phyloP scores from a whole-genome alignment of 2,329 filamentous ascomycete species.

The Teratosphaeria destructans region DNA sequence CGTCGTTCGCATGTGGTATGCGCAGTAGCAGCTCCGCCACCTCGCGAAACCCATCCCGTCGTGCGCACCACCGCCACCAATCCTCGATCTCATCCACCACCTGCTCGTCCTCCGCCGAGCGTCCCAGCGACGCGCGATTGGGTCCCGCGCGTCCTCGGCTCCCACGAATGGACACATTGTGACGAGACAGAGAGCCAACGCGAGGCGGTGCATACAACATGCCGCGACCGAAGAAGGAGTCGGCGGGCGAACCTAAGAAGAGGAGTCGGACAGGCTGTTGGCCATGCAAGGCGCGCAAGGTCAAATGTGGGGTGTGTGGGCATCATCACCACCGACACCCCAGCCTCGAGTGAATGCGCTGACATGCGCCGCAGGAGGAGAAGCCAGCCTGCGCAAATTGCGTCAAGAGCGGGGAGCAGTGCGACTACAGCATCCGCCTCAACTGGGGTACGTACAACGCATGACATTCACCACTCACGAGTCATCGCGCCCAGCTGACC shows the following conservation, averaged over 20 bases:
- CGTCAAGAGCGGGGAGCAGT: slow-evolving; percentile 54
- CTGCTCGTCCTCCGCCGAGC: no score
- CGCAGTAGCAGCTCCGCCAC: not conserved
- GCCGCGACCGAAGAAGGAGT: slow-evolving; percentile 57
- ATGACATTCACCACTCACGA: not conserved
- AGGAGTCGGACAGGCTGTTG: slow-evolving; percentile 60
- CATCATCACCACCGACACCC: not conserved
- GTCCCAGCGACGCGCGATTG: no score
- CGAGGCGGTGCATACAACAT: slow-evolving; percentile 28
- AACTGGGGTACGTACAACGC: slow-evolving; percentile 53
- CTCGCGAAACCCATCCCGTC: not conserved
- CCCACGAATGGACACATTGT: not conserved
- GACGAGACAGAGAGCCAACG: not conserved
- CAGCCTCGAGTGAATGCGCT: not conserved
- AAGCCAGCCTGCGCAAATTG: slow-evolving; percentile 65
- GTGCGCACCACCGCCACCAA: not conserved
- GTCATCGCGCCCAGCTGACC: not conserved
- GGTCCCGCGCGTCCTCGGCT: not conserved
- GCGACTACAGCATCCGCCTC: slow-evolving; percentile 70
- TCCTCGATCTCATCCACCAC: not conserved
- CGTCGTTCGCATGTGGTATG: not conserved
- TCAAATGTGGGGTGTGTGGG: slow-evolving; percentile 58
- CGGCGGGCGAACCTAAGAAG: slow-evolving; percentile 54
- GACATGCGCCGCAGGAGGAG: slow-evolving; percentile 41
- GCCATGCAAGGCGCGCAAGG: slow-evolving; percentile 69